Base-by-base conservation (phyloP, 192 early-diverging fungal species). In the Funneliformis geosporum region DNA sequence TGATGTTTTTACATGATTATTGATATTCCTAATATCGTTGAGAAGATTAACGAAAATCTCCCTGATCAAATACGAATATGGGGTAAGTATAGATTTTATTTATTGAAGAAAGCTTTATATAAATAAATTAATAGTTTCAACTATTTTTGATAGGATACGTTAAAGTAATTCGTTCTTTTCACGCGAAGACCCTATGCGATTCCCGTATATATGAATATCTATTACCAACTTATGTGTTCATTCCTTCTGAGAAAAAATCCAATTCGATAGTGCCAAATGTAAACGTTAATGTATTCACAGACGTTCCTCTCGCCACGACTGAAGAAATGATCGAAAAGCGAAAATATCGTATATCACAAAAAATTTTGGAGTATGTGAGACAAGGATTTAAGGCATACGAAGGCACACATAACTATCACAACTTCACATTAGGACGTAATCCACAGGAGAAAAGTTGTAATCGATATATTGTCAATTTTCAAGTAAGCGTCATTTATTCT, bases 181-280 rank as follows among this genome's bases (percentile, higher is more conserved):
- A 98, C 69, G 88, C 97, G 39, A 98, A 99, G 83, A 94, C 92
- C 47, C 84, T 90, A 42, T 98, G 97, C 80, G 97, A 98, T 79
- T 94, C 95, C 2, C 90, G 98, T 2, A 90, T 97, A 6, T 99
- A 99, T 85, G 98, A 99, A 86, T 99, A 99, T 80, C 85, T 98
- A 25, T 79, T 98, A 72, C 98, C 98, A 2, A 96, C 95, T 1
- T 97, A 97, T 82, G 91, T 93, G 23, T 91, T 99, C 62, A 81
- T 88, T 61, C 85, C 82, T 70, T 83, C 82, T 18, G 80, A 75
- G 23, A 21, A 46, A 39, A 25, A 28, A 9, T 65, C 14, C 14
- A 76, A 42, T 39, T 83, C 16, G 12, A n/a, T 40, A 23, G 18
- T 64, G 10, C 50, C 46, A 21, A 75, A 81, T 23, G 44, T 27